Evolutionary conservation across 176 grass and related monocot species (phyloP), one percentile per base, ranked within the genome.

Genomic region (Carex scoparia): DNA sequence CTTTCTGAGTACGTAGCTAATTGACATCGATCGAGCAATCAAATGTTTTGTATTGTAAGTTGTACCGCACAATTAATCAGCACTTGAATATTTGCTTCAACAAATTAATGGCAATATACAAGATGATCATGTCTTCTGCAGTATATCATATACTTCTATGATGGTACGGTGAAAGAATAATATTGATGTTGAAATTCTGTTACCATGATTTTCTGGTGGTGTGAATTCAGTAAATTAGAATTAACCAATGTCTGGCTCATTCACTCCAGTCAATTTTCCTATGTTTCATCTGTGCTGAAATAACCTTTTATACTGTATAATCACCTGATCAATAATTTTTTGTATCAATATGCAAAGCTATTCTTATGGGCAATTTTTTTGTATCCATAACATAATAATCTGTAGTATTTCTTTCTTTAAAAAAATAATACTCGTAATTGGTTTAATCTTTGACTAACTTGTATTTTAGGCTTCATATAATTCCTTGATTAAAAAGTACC

Each of bases 1-100:
- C 13, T 75, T 87, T 90, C 83, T 92, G 88, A 90, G 46, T 23
- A 23, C 23, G 23, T 51, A 5, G 27, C 37, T 68, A 55, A 65
- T 37, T 37, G 69, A 37, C 38, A 9, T n/a, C 37, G 37, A 10
- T 70, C 35, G 67, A 69, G 16, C 13, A 31, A 16, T 15, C 16
- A 15, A 18, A 4, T 69, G 37, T 53, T 18, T 16, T 66, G 14
- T 81, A 27, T 81, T 46, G 18, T 61, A 55, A 78, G 44, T 83
- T 83, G 6, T 51, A 18, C 55, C 18, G 40, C 7, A 56, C 74
- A 57, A 78, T 78, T 10, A 42, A n/a, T 32, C 27, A 31, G 27
- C 74, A 57, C 27, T 78, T 28, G 4, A 7, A 78, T 78, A 56
- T 57, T 78, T 55, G 74, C 16, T 57, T 55, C 37, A 44, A 65